Evolutionary conservation across 169 alveolate genomes (phyloP).

Genomic region (Babesia ovis): DNA sequence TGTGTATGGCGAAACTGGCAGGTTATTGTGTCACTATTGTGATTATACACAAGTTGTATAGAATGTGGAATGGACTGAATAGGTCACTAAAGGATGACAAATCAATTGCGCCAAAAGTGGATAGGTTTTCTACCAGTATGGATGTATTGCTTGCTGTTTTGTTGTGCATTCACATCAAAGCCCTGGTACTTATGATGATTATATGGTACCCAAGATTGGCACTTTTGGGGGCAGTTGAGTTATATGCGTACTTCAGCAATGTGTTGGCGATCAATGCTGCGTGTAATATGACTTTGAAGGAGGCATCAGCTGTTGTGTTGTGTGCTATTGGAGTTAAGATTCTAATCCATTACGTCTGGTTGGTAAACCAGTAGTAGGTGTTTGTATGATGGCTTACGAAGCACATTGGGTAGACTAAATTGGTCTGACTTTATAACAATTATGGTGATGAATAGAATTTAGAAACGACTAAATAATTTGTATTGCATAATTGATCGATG

Average conservation of each 20-base stretch:
- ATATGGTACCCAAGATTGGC: conserved; percentile 58
- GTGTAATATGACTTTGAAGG: conserved; percentile 17
- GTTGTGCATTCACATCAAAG: conserved; percentile 50
- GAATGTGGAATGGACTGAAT: neutral
- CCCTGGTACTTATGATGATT: conserved; percentile 60
- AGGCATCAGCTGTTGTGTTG: conserved; percentile 5
- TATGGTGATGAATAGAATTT: too few relatives aligned
- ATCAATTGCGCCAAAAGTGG: neutral
- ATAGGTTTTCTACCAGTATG: conserved; percentile 1
- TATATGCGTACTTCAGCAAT: conserved; percentile 45
- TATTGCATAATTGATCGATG: too few relatives aligned
- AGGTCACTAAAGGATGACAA: neutral
- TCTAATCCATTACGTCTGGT: conserved; percentile 37
- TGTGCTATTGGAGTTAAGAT: conserved; percentile 24
- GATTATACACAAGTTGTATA: neutral
- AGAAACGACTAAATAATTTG: too few relatives aligned
- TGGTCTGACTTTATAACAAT: too few relatives aligned
- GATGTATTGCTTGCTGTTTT: conserved; percentile 35
- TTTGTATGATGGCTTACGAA: neutral
- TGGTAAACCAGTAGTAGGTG: neutral
- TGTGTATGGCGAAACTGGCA: conserved; percentile 19
- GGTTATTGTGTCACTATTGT: conserved; percentile 22
- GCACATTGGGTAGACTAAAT: too few relatives aligned
- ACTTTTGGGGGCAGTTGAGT: conserved; percentile 39
- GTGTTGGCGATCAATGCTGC: conserved; percentile 32